Conservation (phyloP, 352 stramenopile genomes). For the Globisporangium paddicum region DNA sequence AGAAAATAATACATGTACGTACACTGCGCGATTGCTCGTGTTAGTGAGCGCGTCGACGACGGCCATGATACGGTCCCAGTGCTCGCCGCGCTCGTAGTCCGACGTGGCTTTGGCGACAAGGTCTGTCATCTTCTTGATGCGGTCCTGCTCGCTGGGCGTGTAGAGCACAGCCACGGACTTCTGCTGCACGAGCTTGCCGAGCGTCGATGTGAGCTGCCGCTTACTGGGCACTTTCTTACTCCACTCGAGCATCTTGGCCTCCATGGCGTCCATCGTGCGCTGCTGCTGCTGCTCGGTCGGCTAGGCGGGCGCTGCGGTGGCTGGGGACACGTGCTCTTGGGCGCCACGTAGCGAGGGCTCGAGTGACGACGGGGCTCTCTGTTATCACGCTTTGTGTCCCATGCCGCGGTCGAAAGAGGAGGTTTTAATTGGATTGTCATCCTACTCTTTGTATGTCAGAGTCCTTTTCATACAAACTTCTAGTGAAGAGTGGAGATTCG, state of each 20-base stretch:
- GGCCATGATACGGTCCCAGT: constrained; percentile 69
- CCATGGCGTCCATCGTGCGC: constrained; percentile 45
- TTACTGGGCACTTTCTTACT: constrained; percentile 73
- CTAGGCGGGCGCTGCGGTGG: too few species aligned
- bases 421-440: too few species aligned
- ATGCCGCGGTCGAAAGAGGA: too few species aligned
- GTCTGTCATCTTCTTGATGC: constrained; percentile 69
- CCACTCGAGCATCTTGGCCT: constrained; percentile 63
- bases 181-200: constrained; percentile 77
- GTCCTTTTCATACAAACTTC: too few species aligned
- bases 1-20: too few species aligned
- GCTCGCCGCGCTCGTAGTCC: constrained; percentile 64
- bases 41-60: constrained; percentile 75
- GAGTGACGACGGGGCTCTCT: too few species aligned
- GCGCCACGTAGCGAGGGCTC: too few species aligned
- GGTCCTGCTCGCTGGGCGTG: constrained; percentile 64
- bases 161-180: constrained; percentile 74
- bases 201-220: constrained; percentile 47
- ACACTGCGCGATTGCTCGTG: constrained; percentile 58
- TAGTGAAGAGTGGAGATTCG: too few species aligned
- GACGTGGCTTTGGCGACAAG: constrained; percentile 64
- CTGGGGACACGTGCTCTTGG: too few species aligned
- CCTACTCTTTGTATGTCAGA: too few species aligned
- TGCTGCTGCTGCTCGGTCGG: too few species aligned
- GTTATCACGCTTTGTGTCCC: too few species aligned